A percentile compares a stretch with the other conserved stretches of the same genome.
Evolutionary conservation across 352 stramenopile species (phyloP).

Genomic region (Globisporangium nagaii): DNA sequence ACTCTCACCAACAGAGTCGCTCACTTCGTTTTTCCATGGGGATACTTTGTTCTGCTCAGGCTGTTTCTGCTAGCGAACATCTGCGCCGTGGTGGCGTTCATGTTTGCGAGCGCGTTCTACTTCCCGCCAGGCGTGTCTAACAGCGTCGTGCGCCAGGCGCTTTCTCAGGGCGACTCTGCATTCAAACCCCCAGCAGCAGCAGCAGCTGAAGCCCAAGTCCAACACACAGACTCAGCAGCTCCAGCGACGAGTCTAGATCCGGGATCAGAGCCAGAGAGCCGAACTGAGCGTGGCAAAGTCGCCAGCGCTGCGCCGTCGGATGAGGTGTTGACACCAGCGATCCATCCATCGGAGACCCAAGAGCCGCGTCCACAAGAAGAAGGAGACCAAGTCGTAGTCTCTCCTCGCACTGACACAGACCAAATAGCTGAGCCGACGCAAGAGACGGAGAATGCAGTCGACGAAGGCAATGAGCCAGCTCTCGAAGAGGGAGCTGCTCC

Average conservation of each 20-base stretch:
- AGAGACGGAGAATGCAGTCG: neutral
- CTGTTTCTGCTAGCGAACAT: constrained; percentile 48
- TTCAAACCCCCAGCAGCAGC: constrained; percentile 4
- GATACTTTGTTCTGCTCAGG: constrained; percentile 9
- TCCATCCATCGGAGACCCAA: neutral
- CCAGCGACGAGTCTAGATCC: neutral
- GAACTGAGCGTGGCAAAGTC: neutral
- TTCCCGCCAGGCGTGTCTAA: constrained; percentile 34
- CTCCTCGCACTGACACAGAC: neutral
- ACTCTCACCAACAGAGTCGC: too few species aligned
- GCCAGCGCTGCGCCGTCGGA: neutral
- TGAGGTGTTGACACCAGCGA: neutral
- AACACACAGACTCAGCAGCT: neutral
- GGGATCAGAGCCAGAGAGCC: neutral
- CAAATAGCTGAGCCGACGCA: neutral
- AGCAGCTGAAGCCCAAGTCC: too few species aligned
- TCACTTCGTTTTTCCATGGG: neutral
- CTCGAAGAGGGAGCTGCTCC: neutral
- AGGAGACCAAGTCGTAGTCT: neutral
- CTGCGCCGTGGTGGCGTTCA: constrained; percentile 35
- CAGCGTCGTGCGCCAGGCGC: constrained; percentile 26
- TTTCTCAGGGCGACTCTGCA: constrained; percentile 26
- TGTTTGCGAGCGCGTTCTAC: constrained; percentile 44
- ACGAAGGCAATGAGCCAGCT: neutral
- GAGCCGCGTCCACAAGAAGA: neutral